phyloP scores from a whole-genome alignment of 306 rosid genomes.

The Trifolium dubium region DNA sequence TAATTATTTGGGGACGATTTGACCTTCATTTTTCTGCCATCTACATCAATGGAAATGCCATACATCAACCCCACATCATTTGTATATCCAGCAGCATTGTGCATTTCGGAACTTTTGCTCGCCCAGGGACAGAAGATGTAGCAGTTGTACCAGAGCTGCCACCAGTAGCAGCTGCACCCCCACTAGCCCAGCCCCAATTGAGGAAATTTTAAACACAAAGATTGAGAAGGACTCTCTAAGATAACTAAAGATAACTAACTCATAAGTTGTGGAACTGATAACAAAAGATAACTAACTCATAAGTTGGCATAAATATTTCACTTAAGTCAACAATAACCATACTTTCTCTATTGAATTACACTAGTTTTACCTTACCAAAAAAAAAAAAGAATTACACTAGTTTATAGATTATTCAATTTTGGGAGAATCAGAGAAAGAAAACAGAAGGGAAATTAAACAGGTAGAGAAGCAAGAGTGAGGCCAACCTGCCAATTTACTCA shows the following conservation, averaged over 20 bases:
- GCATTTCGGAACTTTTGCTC: neutral
- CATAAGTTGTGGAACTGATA: neutral
- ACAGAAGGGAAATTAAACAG: slow-evolving; percentile 14
- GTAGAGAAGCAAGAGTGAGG: slow-evolving; percentile 8
- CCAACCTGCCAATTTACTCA: slow-evolving; percentile 4
- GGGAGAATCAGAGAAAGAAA: neutral
- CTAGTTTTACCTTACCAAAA: no score
- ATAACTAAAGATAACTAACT: neutral
- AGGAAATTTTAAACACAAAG: neutral
- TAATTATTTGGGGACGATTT: neutral
- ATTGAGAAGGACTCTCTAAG: neutral
- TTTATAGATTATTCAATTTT: neutral
- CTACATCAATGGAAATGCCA: neutral
- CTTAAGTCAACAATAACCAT: no score
- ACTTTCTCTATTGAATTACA: no score
- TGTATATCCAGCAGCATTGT: neutral
- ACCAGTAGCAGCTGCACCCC: neutral
- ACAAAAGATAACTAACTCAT: neutral
- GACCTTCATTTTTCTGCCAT: neutral
- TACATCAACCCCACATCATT: neutral
- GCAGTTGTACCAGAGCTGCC: slow-evolving; percentile 13
- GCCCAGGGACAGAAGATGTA: neutral
- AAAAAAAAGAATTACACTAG: no score
- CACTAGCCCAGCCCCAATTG: neutral
- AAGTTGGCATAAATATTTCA: slow-evolving; percentile 20